These are phyloP conservation scores for Verticillium albo-atrum DNA, from an alignment of 2,329 filamentous ascomycete species.

Conservation along the genomic window DNA sequence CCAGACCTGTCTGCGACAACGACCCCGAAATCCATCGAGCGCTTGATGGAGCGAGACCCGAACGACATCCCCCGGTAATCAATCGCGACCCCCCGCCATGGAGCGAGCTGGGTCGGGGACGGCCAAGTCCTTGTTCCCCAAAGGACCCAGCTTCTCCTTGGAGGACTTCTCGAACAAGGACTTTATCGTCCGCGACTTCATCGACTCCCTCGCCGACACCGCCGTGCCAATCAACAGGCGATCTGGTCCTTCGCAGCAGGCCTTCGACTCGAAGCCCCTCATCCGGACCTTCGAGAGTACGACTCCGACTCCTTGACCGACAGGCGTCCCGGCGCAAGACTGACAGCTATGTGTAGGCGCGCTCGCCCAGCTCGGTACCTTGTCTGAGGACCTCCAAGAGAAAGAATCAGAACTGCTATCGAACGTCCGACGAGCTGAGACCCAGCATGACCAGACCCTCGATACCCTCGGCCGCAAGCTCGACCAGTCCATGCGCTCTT, in stretches of 20 bases:
- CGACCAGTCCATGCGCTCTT: slow-evolving; percentile 86
- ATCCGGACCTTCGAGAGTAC: slow-evolving; percentile 89
- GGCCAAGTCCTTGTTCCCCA: slow-evolving; percentile 67
- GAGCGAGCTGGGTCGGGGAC: slow-evolving; percentile 37
- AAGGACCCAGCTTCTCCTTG: slow-evolving; percentile 77
- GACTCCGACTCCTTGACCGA: slow-evolving; percentile 8
- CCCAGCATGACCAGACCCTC: slow-evolving; percentile 86
- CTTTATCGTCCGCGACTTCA: slow-evolving; percentile 97
- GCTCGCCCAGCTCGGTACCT: slow-evolving; percentile 61
- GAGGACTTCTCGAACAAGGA: slow-evolving; percentile 87
- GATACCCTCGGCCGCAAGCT: slow-evolving; percentile 84
- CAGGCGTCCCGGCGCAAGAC: not conserved
- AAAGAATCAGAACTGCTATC: slow-evolving; percentile 88
- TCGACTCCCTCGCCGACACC: slow-evolving; percentile 85
- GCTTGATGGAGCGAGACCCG: not conserved
- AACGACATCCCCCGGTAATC: not conserved
- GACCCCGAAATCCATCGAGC: not conserved
- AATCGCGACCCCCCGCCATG: slow-evolving; percentile 24
- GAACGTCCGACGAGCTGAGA: slow-evolving; percentile 85
- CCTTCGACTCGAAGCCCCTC: slow-evolving; percentile 92
- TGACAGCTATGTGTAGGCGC: slow-evolving; percentile 39
- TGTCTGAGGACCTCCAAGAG: slow-evolving; percentile 81
- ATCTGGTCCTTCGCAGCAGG: slow-evolving; percentile 59
- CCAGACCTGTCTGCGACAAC: not conserved
- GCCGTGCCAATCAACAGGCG: slow-evolving; percentile 76